phyloP scores from a whole-genome alignment of 2,329 filamentous ascomycete genomes.

The Zalaria sp. region DNA sequence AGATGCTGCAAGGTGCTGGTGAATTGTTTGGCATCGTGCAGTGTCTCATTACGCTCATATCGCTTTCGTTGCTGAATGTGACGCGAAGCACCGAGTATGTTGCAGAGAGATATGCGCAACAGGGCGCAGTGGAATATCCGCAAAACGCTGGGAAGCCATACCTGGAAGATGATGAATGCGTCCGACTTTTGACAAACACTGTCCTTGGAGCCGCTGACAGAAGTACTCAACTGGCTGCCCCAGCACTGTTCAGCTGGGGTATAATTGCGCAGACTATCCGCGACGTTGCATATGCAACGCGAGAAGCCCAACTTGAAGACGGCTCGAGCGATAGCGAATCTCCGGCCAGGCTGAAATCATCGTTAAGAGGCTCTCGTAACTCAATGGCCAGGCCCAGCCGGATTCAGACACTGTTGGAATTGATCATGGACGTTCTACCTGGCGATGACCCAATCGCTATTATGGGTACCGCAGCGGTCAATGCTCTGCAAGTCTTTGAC shows the following conservation, averaged over 20 bases:
- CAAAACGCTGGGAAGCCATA: slow-evolving; percentile 36
- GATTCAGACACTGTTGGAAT: slow-evolving; percentile 19
- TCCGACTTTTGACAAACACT: slow-evolving; percentile 61
- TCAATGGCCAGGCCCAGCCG: neutral
- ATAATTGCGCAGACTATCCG: slow-evolving; percentile 59
- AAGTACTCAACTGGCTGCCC: slow-evolving; percentile 50
- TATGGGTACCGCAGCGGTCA: slow-evolving; percentile 32
- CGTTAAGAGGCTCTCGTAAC: neutral
- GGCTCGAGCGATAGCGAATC: slow-evolving; percentile 7
- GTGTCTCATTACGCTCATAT: slow-evolving; percentile 54
- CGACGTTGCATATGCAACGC: slow-evolving; percentile 37
- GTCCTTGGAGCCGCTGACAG: slow-evolving; percentile 45
- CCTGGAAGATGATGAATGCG: slow-evolving; percentile 51
- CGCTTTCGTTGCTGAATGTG: slow-evolving; percentile 57
- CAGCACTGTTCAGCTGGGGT: slow-evolving; percentile 70
- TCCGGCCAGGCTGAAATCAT: neutral
- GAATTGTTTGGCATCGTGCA: slow-evolving; percentile 33
- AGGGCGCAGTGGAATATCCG: slow-evolving; percentile 8
- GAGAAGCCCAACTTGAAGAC: slow-evolving; percentile 33
- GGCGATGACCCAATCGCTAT: slow-evolving; percentile 33
- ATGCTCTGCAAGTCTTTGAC: slow-evolving; percentile 33
- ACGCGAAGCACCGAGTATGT: slow-evolving; percentile 45
- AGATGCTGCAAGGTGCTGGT: neutral
- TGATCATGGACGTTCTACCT: slow-evolving; percentile 22
- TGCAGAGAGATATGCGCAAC: neutral